phyloP scores from a whole-genome alignment of 106 monocot species.

The Platanthera zijinensis region DNA sequence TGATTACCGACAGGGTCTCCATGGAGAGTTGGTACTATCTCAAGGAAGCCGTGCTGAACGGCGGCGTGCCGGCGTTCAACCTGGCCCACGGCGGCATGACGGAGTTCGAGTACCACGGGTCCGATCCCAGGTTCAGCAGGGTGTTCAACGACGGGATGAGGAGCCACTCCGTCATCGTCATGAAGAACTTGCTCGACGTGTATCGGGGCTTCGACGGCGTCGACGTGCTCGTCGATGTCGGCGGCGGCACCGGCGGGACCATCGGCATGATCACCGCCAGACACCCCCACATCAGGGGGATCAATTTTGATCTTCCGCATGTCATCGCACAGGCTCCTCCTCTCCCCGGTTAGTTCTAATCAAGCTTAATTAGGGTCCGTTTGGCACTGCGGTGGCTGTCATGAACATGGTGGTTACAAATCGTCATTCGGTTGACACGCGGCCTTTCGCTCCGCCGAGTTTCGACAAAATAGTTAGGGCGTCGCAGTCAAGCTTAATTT shows the following conservation, averaged over 20 bases:
- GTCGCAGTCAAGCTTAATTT: no score
- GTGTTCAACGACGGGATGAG: slow-evolving; percentile 56
- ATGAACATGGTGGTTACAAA: no score
- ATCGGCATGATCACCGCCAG: slow-evolving; percentile 11
- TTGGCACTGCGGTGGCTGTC: no score
- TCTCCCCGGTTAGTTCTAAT: neutral
- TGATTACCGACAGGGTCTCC: neutral
- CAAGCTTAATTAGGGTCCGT: neutral
- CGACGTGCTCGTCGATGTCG: slow-evolving; percentile 18
- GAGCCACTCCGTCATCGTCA: slow-evolving; percentile 34
- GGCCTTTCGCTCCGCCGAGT: no score
- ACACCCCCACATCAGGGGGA: slow-evolving; percentile 15
- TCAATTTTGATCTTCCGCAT: slow-evolving; percentile 26
- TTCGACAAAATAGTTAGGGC: no score
- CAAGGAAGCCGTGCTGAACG: slow-evolving; percentile 25
- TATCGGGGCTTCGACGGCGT: slow-evolving; percentile 25
- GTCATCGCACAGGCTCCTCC: slow-evolving; percentile 19
- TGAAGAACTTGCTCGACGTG: slow-evolving; percentile 19
- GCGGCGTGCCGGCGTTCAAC: slow-evolving; percentile 24
- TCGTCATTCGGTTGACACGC: no score
- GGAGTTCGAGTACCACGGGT: slow-evolving; percentile 27
- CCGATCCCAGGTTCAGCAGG: slow-evolving; percentile 30
- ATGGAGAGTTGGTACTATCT: slow-evolving; percentile 13
- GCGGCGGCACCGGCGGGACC: slow-evolving; percentile 13
- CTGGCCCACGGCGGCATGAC: slow-evolving; percentile 30